phyloP scores from a whole-genome alignment of 169 alveolate species.

The Fabrea salina region DNA sequence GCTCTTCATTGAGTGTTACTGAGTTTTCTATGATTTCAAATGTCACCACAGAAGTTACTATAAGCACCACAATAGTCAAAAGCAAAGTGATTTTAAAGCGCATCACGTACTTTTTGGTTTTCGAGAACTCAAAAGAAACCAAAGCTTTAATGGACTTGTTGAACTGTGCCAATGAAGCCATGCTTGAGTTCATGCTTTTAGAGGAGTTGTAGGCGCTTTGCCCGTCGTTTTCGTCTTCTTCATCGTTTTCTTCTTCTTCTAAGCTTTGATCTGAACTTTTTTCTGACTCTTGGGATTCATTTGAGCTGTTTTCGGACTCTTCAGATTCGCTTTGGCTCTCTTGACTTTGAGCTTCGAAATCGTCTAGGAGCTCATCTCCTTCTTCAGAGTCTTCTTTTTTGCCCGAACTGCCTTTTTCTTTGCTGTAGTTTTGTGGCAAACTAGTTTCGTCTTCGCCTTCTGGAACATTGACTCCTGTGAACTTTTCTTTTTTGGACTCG shows the following conservation, averaged over 20 bases:
- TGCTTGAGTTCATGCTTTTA: background rate
- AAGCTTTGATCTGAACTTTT: background rate
- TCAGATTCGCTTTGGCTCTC: conserved; percentile 14
- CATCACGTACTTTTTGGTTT: conserved; percentile 26
- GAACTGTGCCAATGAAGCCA: conserved; percentile 33
- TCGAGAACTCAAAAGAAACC: conserved; percentile 20
- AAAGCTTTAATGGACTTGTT: conserved; percentile 33
- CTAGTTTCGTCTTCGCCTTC: background rate
- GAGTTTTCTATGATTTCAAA: conserved; percentile 26
- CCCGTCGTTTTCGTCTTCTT: background rate
- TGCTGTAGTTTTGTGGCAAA: too few relatives aligned
- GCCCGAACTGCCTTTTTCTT: too few relatives aligned
- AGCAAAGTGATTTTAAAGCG: conserved; percentile 31
- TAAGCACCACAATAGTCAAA: conserved; percentile 19
- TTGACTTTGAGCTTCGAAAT: background rate
- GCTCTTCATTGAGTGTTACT: conserved; percentile 17
- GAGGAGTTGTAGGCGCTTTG: background rate
- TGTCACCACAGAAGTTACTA: conserved; percentile 25
- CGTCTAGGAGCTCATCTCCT: too few relatives aligned
- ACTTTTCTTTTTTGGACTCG: conserved; percentile 1
- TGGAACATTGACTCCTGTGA: conserved; percentile 1
- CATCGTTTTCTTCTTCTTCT: background rate
- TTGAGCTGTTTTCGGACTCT: background rate
- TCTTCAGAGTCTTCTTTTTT: too few relatives aligned
- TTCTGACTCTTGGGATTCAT: too few relatives aligned